Percentiles rank a stretch among this genome's conserved stretches.
Conservation (phyloP, 1,284 basidiomycete species). For the Ceratobasidium theobromae region DNA sequence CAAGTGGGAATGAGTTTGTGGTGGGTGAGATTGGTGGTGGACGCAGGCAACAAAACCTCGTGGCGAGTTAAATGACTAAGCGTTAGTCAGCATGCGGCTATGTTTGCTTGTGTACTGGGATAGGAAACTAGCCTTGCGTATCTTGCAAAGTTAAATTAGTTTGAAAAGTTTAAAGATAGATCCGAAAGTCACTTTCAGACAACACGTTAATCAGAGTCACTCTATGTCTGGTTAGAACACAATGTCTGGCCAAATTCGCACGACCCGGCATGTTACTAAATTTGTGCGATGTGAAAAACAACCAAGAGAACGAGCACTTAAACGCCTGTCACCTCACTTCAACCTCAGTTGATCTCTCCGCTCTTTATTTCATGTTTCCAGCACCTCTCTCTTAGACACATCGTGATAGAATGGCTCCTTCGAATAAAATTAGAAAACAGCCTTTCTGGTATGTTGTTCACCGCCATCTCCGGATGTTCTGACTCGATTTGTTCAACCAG, state of each 20-base stretch:
- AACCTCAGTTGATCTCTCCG: not conserved
- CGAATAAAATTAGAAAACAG: conserved; percentile 18
- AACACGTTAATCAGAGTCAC: no score
- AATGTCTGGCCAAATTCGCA: no score
- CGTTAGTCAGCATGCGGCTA: conserved; percentile 20
- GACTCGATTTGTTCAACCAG: conserved; percentile 40
- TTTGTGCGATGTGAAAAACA: conserved; percentile 26
- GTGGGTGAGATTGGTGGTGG: conserved; percentile 23
- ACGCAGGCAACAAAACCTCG: conserved; percentile 31
- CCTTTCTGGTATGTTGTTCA: conserved; percentile 19
- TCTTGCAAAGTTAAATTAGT: not conserved
- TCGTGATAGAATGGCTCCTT: conserved; percentile 12
- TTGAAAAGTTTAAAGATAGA: not conserved
- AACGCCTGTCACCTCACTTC: not conserved
- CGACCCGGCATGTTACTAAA: no score
- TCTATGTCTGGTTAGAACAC: no score
- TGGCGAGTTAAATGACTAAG: conserved; percentile 29
- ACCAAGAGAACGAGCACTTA: not conserved
- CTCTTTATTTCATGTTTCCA: conserved; percentile 19
- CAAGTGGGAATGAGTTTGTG: not conserved
- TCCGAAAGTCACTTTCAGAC: not conserved
- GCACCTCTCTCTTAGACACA: not conserved
- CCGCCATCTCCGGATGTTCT: not conserved
- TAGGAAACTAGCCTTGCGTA: conserved; percentile 7
- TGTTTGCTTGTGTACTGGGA: conserved; percentile 5